Conservation (phyloP, 1,284 basidiomycete genomes). For the Fistulina hepatica region DNA sequence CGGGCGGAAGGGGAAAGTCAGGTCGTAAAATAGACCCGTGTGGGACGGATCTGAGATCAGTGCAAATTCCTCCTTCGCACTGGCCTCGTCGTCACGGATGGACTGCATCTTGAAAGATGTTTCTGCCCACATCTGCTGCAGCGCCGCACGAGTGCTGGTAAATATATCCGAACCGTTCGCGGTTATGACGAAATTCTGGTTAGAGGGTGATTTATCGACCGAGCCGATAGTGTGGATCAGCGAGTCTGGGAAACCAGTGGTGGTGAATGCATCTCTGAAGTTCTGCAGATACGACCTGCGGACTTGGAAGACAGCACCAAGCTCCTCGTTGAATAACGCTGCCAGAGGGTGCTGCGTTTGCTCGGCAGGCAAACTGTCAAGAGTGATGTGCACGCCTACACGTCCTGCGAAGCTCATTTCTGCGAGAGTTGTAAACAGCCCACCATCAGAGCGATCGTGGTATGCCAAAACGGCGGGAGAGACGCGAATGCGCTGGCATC, state of each 20-base stretch:
- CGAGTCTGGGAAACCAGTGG: slow-evolving; percentile 61
- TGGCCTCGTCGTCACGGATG: slow-evolving; percentile 74
- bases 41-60: slow-evolving; percentile 60
- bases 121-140: slow-evolving; percentile 89
- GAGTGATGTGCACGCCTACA: slow-evolving; percentile 60
- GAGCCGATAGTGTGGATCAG: slow-evolving; percentile 70
- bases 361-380: slow-evolving; percentile 51
- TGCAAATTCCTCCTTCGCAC: slow-evolving; percentile 76
- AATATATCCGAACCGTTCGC: slow-evolving; percentile 48
- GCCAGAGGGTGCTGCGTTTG: too few species aligned
- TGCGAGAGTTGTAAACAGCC: slow-evolving; percentile 82
- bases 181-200: slow-evolving; percentile 58
- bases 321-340: slow-evolving; percentile 90
- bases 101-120: slow-evolving; percentile 90
- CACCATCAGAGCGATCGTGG: slow-evolving; percentile 97
- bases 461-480: slow-evolving; percentile 77
- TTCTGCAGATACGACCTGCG: slow-evolving; percentile 46
- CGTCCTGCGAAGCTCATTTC: slow-evolving; percentile 97
- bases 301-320: slow-evolving; percentile 90
- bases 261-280: slow-evolving; percentile 54
- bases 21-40: slow-evolving; percentile 68
- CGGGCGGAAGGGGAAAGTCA: slow-evolving; percentile 48
- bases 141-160: slow-evolving; percentile 50
- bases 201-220: slow-evolving; percentile 39
- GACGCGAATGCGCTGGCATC: slow-evolving; percentile 58